Evolutionary conservation across 2,329 filamentous ascomycete genomes (phyloP).

Genomic region (Ceratocystiopsis brevicomis): DNA sequence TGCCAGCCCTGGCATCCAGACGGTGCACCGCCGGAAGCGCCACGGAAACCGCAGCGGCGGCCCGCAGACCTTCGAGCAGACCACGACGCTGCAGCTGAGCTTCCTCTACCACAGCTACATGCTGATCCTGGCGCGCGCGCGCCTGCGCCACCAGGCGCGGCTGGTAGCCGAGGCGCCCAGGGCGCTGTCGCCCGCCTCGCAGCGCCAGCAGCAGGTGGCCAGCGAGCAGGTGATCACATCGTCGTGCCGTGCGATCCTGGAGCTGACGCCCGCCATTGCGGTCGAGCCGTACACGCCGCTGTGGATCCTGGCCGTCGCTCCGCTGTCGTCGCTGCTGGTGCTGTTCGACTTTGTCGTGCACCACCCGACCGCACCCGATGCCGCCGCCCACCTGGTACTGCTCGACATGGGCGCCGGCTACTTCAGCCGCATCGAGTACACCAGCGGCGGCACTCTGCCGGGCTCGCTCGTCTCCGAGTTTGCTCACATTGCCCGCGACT

Average conservation of each 20-base stretch:
- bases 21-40: too few relatives aligned
- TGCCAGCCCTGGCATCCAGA: too few relatives aligned
- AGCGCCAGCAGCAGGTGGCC: not conserved
- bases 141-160: conserved; percentile 6
- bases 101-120: conserved; percentile 14
- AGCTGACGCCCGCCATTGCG: conserved; percentile 14
- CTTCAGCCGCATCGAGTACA: conserved; percentile 23
- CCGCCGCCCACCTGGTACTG: conserved; percentile 18
- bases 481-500: conserved; percentile 22
- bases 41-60: conserved; percentile 1
- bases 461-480: conserved; percentile 21
- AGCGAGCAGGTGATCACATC: not conserved
- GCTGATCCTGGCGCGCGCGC: conserved; percentile 13
- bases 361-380: conserved; percentile 18
- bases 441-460: conserved; percentile 16
- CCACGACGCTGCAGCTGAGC: conserved; percentile 9
- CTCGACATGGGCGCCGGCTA: conserved; percentile 23
- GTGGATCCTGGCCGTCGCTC: conserved; percentile 18
- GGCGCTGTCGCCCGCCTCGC: not conserved
- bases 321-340: conserved; percentile 20
- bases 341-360: conserved; percentile 23
- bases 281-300: conserved; percentile 14
- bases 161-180: not conserved
- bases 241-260: conserved; percentile 11
- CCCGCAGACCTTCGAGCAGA: conserved; percentile 3